phyloP scores from a whole-genome alignment of 2,329 filamentous ascomycete genomes.

The Fusarium nanum region DNA sequence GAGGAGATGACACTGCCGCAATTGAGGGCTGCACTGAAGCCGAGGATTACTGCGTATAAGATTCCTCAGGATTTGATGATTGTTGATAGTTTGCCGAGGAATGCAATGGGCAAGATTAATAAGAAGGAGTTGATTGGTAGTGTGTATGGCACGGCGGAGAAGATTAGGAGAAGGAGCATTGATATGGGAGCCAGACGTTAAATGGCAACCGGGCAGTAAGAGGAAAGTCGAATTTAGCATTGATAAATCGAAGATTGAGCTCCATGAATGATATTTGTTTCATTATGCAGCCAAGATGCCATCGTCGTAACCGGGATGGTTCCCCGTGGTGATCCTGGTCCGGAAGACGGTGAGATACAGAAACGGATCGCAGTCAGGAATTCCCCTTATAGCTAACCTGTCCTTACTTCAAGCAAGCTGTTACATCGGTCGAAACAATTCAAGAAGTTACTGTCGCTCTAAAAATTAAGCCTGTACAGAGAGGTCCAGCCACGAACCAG shows the following conservation, averaged over 20 bases:
- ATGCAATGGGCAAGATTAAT: conserved; percentile 97
- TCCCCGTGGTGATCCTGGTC: neutral
- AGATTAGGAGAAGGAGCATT: conserved; percentile 12
- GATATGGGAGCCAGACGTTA: neutral
- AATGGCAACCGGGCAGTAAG: neutral
- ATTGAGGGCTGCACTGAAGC: conserved; percentile 85
- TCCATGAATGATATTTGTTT: no score
- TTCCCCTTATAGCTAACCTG: no score
- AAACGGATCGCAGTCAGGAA: no score
- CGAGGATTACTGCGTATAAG: conserved; percentile 84
- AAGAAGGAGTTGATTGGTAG: conserved; percentile 73
- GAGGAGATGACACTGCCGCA: conserved; percentile 69
- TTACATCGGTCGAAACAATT: no score
- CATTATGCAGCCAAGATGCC: neutral
- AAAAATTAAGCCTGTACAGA: no score
- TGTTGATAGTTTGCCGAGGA: conserved; percentile 82
- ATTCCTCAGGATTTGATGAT: conserved; percentile 89
- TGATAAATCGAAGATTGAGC: no score
- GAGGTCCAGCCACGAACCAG: no score
- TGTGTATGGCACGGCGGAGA: conserved; percentile 57
- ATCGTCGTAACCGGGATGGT: no score
- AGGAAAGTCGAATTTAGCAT: no score
- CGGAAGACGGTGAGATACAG: no score
- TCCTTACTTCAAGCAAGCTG: no score
- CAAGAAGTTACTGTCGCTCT: no score